phyloP scores from a whole-genome alignment of 139 green algal species.

The Astrephomene gubernaculifera region DNA sequence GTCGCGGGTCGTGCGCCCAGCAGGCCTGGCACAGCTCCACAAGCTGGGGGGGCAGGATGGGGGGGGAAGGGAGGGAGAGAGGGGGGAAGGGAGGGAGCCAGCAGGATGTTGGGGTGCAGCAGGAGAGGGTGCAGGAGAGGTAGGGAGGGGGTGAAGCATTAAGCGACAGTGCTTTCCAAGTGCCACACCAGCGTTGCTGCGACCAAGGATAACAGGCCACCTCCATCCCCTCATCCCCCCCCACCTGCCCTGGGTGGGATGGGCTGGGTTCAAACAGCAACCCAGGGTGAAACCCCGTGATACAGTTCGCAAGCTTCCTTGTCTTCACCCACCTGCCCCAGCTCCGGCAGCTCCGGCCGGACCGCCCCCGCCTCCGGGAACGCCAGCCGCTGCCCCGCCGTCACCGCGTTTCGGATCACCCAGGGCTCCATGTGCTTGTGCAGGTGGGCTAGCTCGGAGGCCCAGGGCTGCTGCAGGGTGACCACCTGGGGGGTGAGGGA shows the following conservation, averaged over 20 bases:
- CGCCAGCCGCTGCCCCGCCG: not conserved
- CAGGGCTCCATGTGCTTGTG: not conserved
- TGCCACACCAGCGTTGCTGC: no score
- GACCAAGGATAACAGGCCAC: no score
- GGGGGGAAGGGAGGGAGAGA: not conserved
- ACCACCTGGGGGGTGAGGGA: constrained; percentile 4
- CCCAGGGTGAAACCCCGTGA: no score
- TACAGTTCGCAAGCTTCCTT: no score
- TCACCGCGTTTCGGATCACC: not conserved
- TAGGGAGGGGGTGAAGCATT: no score
- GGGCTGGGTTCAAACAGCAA: no score
- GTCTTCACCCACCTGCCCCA: constrained; percentile 21
- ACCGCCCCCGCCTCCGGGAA: not conserved
- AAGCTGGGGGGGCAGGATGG: not conserved
- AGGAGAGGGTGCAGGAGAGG: not conserved
- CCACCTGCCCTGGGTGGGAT: no score
- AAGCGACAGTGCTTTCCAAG: no score
- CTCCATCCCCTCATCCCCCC: no score
- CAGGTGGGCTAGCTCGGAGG: not conserved
- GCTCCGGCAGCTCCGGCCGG: constrained; percentile 7
- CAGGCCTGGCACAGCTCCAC: constrained; percentile 15
- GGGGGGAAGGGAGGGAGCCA: not conserved
- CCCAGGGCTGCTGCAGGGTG: constrained; percentile 31
- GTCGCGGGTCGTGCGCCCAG: not conserved
- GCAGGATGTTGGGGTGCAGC: not conserved